Evolutionary conservation across 331 rosid genomes (phyloP), one percentile per base, ranked within the genome.

Genomic region (Pyrus hybrid): DNA sequence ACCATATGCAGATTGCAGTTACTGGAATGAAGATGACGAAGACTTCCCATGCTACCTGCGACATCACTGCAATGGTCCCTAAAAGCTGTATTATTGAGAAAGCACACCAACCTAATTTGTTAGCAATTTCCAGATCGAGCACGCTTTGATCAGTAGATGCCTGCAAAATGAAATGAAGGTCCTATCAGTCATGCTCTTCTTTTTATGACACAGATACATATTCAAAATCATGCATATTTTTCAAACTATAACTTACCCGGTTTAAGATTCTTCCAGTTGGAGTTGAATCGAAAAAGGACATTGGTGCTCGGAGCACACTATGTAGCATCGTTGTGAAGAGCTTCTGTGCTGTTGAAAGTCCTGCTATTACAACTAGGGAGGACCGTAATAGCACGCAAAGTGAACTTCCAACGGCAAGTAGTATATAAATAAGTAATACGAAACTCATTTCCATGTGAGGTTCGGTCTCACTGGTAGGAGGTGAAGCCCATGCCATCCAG

Each of bases 401-500:
- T 21, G 97, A 72, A 81, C 99, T 87, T 72, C 85, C 93, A 45
- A 88, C 85, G 7, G 97, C 87, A 13, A 95, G 97, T 37, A 77
- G 17, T 78, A 84, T 73, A 60, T 94, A 92, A 74, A 94, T 73
- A 61, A 92, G 80, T 20, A 94, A 78, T 53, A 90, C 71, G 81
- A 81, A 76, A 58, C 81, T 80, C 85, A 92, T 90, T 23, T 80
- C 85, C 76, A 49, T 61, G 74, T 72, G 67, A 17, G 93, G 92
- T 74, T 86, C 45, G 6, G 87, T 83, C 62, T 89, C 92, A 77
- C 77, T 84, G 28, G 85, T 77, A 71, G 99, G 72, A 37, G 99
- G 97, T 81, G 93, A 87, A 81, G 89, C 91, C 99, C 97, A 95
- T 54, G 97, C 92, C 91, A 95, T 95, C 99, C 99, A 95, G 70